Conservation (phyloP, 306 rosid species). For the Fagus crenata region DNA sequence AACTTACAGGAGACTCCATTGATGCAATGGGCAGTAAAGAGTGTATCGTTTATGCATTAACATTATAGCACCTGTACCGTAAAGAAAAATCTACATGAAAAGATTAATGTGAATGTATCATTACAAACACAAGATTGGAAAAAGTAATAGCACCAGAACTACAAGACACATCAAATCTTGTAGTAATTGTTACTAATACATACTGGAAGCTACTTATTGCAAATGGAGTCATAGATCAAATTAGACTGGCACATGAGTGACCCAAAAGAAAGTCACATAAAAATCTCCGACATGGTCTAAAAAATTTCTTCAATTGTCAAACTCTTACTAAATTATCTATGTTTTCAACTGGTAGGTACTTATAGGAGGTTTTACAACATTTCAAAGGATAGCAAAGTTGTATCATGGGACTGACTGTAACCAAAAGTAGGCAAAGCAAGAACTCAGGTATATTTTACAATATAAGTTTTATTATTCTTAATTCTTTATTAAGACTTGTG, state of each 20-base stretch:
- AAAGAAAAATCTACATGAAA: conserved; percentile 2
- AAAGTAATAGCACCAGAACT: background rate
- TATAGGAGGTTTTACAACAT: background rate
- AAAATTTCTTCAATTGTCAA: background rate
- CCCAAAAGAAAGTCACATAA: background rate
- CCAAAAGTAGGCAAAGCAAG: too few relatives aligned
- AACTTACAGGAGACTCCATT: conserved; percentile 59
- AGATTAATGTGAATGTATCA: background rate
- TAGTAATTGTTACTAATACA: background rate
- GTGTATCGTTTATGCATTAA: conserved; percentile 5
- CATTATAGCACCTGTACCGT: conserved; percentile 37
- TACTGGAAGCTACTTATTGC: background rate
- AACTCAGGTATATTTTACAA: background rate
- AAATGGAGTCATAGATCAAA: background rate
- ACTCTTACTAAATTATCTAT: background rate
- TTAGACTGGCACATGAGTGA: background rate
- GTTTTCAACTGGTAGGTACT: background rate
- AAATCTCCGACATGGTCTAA: background rate
- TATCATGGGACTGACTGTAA: background rate
- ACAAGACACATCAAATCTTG: background rate
- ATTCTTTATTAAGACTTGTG: background rate
- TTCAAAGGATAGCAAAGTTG: background rate
- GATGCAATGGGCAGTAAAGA: conserved; percentile 29
- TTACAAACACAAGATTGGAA: background rate
- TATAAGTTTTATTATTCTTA: background rate